These are phyloP conservation scores for Nannizzia gypsea DNA, from an alignment of 2,329 filamentous ascomycete genomes.

Conservation along the genomic window DNA sequence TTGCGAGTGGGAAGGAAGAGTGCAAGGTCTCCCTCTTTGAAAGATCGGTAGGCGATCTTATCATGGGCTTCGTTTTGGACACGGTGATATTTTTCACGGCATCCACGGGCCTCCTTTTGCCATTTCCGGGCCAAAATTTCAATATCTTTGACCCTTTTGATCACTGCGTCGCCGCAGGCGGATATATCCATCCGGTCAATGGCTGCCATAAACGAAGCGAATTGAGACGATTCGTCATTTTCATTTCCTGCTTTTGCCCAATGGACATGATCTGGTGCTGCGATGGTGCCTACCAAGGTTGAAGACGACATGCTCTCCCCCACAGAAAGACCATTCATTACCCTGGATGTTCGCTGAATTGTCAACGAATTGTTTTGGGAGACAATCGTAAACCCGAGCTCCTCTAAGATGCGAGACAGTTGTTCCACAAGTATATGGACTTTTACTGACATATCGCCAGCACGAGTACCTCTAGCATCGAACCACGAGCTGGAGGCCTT, in stretches of 20 bases:
- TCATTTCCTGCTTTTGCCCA: conserved; percentile 65
- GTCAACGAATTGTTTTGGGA: conserved; percentile 61
- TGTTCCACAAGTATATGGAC: conserved; percentile 76
- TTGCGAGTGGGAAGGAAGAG: conserved; percentile 90
- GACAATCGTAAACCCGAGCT: conserved; percentile 70
- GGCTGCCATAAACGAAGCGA: conserved; percentile 59
- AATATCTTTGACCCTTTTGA: conserved; percentile 82
- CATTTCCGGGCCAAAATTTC: conserved; percentile 89
- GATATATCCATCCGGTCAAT: conserved; percentile 74
- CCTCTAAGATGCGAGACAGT: conserved; percentile 69
- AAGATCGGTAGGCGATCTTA: conserved; percentile 90
- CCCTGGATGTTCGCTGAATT: conserved; percentile 58
- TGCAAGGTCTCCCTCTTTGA: conserved; percentile 92
- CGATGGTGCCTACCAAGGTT: conserved; percentile 25
- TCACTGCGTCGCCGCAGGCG: conserved; percentile 69
- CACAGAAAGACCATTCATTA: conserved; percentile 28
- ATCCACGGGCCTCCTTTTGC: conserved; percentile 75
- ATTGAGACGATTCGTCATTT: conserved; percentile 56
- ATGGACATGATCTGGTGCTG: conserved; percentile 61
- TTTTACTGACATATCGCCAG: conserved; percentile 72
- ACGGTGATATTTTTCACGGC: conserved; percentile 73
- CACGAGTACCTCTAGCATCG: conserved; percentile 57
- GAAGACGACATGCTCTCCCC: conserved; percentile 28
- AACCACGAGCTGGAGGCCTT: conserved; percentile 42
- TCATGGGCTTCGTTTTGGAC: conserved; percentile 78